phyloP scores from a whole-genome alignment of 345 rosid genomes.

The Eucalyptus erythrocorys region DNA sequence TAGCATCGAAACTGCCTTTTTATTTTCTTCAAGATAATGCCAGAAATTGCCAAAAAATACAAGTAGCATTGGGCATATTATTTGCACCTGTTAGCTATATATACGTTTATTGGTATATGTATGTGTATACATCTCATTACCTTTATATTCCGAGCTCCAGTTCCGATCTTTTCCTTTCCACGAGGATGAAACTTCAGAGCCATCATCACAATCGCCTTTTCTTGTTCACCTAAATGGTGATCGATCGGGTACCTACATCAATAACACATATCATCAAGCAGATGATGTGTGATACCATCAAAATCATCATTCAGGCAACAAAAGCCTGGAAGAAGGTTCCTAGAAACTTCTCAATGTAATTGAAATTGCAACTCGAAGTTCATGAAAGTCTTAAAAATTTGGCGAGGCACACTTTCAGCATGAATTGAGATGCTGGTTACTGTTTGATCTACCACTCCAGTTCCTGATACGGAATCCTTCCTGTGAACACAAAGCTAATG shows the following conservation, averaged over 20 bases:
- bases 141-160: slow-evolving; percentile 51
- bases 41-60: background rate
- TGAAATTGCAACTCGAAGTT: background rate
- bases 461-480: background rate
- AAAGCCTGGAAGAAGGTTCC: background rate
- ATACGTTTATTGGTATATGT: background rate
- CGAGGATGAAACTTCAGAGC: slow-evolving; percentile 75
- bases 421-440: background rate
- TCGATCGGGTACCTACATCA: slow-evolving; percentile 45
- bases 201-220: slow-evolving; percentile 28
- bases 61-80: background rate
- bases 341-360: background rate
- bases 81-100: background rate
- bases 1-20: background rate
- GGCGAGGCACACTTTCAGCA: background rate
- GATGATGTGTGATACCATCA: background rate
- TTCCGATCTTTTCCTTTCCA: slow-evolving; percentile 61
- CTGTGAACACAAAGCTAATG: background rate
- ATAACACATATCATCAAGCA: background rate
- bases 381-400: background rate
- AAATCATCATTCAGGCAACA: background rate
- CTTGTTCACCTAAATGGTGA: slow-evolving; percentile 39
- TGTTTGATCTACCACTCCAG: background rate
- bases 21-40: background rate
- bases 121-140: slow-evolving; percentile 8